Base-by-base conservation (phyloP, 2,329 filamentous ascomycete species). In the Exophiala dermatitidis region DNA sequence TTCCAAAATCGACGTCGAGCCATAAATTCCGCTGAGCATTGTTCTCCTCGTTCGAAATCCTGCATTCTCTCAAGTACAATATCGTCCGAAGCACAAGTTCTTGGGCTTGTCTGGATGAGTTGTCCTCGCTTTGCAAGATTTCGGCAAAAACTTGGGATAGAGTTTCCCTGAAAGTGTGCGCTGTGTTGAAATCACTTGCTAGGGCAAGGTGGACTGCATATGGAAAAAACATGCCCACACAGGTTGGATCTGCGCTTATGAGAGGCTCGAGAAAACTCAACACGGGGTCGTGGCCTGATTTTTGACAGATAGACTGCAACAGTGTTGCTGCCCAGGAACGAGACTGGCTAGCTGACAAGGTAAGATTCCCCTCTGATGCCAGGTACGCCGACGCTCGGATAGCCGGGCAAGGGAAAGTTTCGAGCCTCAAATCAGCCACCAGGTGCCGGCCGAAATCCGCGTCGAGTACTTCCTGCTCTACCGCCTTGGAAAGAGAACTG, bases 181-280 rank as follows among this genome's bases (percentile, higher is more conserved):
- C 85, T 32, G 82, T 71, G 1, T 69, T 71, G 57, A 82, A 78
- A 30, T 83, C 77, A 37, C 77, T 75, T 1, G 83, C 73, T 0
- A 98, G 75, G 10, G 90, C 82, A 40, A 95, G 74, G 68, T 98
- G 94, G 2, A 95, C 74, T 49, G 97, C 79, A 60, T 88, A 94
- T 0, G 90, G 90, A 46, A 97, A 84, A 0, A 88, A 75, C 40
- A 83, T 79, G 56, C 84, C 79, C 0, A 90, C 85, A 64, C 96
- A 83, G 0, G 80, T 79, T 38, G 80, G 77, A 29, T 91, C 80
- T 8, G 77, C 76, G 8, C 74, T 69, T 3, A 96, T 72, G 37
- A 93, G 77, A 3, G 80, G 79, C 1, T 79, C 74, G 28, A 97
- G 70, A 2, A 85, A 79, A 7, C 79, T 79, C 38, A 96, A 74